These are phyloP conservation scores for Enteropsectra breve DNA, from an alignment of 371 early-diverging fungal genomes.

Conservation along the genomic window DNA sequence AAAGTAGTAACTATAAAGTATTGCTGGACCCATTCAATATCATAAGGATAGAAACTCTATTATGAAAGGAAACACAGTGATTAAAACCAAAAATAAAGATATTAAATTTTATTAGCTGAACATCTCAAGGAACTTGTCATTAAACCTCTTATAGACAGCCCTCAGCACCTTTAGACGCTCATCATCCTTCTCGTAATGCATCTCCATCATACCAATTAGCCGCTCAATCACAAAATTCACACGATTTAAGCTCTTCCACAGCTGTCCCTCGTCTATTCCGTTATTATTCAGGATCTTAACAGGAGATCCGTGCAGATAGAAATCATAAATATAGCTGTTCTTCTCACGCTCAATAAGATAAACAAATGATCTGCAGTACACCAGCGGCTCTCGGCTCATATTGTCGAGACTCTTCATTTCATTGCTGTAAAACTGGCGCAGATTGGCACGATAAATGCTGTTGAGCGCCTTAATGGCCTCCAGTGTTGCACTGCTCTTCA, in stretches of 20 bases:
- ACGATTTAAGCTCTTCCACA: constrained; percentile 42
- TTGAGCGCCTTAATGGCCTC: constrained; percentile 23
- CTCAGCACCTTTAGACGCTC: constrained; percentile 21
- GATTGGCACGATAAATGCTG: background rate
- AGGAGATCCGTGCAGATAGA: constrained; percentile 44
- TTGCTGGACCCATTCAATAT: no score
- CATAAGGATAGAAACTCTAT: no score
- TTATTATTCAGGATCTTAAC: constrained; percentile 40
- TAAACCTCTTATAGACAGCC: constrained; percentile 37
- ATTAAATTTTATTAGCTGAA: constrained; percentile 47
- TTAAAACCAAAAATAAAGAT: background rate
- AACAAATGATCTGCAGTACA: constrained; percentile 28
- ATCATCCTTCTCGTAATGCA: constrained; percentile 22
- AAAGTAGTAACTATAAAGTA: no score
- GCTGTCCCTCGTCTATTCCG: constrained; percentile 46
- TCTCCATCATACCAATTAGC: constrained; percentile 36
- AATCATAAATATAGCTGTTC: constrained; percentile 56
- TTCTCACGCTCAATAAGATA: constrained; percentile 24
- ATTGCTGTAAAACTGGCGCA: constrained; percentile 6
- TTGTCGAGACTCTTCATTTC: constrained; percentile 13
- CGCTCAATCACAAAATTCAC: constrained; percentile 40
- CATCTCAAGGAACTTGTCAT: constrained; percentile 50
- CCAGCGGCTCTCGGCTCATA: background rate
- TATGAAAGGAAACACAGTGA: background rate
- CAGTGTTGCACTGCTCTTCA: no score